Percentiles rank a stretch among this genome's conserved stretches.
Conservation (phyloP, 306 rosid genomes). For the Quillaja saponaria region DNA sequence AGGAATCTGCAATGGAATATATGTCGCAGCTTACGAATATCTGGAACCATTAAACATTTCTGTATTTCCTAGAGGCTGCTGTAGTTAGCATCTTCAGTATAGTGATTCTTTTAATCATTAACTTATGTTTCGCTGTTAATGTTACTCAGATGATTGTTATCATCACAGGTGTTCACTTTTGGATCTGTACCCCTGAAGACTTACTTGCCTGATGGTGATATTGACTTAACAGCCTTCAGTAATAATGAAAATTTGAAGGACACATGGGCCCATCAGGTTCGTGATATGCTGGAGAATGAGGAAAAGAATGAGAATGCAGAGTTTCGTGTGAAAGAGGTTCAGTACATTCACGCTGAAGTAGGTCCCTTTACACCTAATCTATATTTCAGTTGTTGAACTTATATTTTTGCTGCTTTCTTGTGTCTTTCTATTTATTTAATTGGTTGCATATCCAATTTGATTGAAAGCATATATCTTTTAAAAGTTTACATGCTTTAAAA, state of each 20-base stretch:
- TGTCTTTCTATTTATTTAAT: conserved; percentile 7
- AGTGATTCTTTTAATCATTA: too few relatives aligned
- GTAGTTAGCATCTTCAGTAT: too few relatives aligned
- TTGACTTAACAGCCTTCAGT: conserved; percentile 92
- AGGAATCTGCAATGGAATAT: too few relatives aligned
- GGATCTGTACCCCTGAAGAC: conserved; percentile 99
- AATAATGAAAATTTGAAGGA: conserved; percentile 80
- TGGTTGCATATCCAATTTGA: conserved; percentile 18
- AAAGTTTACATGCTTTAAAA: conserved; percentile 20
- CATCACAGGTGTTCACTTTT: conserved; percentile 84
- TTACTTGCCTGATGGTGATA: conserved; percentile 98
- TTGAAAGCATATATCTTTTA: conserved; percentile 9
- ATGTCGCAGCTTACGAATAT: too few relatives aligned
- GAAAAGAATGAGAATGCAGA: conserved; percentile 92
- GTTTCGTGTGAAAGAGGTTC: conserved; percentile 93
- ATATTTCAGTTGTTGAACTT: conserved; percentile 21
- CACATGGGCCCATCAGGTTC: conserved; percentile 92
- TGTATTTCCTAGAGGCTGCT: too few relatives aligned
- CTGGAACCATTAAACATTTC: too few relatives aligned
- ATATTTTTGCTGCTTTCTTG: conserved; percentile 12
- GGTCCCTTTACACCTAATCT: conserved; percentile 28
- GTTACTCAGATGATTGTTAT: conserved; percentile 1
- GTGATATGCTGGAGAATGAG: conserved; percentile 86
- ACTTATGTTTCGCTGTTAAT: too few relatives aligned
- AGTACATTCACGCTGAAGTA: conserved; percentile 98